Conservation (phyloP, 2,329 filamentous ascomycete genomes). For the Raffaelea albimanens region DNA sequence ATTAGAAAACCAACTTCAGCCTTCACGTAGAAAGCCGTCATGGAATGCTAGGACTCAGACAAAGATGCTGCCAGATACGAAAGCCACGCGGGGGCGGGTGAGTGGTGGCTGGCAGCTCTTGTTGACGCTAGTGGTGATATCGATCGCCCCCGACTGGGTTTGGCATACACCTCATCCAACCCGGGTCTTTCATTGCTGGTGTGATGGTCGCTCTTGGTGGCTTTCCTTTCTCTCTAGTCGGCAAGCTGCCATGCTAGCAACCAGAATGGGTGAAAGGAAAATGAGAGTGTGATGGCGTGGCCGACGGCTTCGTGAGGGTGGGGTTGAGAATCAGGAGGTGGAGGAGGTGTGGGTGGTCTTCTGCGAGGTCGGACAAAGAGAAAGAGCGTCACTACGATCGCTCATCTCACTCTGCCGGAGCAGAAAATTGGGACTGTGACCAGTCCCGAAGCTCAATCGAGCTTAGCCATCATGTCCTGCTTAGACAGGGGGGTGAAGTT, state of each 20-base stretch:
- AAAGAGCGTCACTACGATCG: neutral
- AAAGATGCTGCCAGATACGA: conserved; percentile 8
- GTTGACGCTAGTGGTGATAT: too few species aligned
- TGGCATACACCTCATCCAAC: conserved; percentile 3
- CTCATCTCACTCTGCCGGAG: neutral
- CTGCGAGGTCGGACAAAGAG: neutral
- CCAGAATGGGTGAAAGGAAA: too few species aligned
- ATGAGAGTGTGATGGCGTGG: conserved; percentile 1
- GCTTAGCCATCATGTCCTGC: conserved; percentile 93
- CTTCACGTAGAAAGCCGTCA: neutral
- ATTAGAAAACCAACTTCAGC: too few species aligned
- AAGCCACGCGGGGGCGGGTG: too few species aligned
- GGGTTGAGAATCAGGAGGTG: too few species aligned
- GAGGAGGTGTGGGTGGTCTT: too few species aligned
- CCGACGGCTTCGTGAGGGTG: neutral
- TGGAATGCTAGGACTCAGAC: conserved; percentile 18
- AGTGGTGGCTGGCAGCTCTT: too few species aligned
- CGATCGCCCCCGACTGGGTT: neutral
- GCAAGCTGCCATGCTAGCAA: too few species aligned
- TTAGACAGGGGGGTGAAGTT: conserved; percentile 85
- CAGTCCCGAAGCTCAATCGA: conserved; percentile 62
- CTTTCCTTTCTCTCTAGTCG: too few species aligned
- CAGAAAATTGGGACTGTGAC: neutral
- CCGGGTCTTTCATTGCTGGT: conserved; percentile 1
- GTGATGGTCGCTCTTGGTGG: neutral